Evolutionary conservation across 129 eudicot genomes (phyloP).

Genomic region (Flaveria robusta): DNA sequence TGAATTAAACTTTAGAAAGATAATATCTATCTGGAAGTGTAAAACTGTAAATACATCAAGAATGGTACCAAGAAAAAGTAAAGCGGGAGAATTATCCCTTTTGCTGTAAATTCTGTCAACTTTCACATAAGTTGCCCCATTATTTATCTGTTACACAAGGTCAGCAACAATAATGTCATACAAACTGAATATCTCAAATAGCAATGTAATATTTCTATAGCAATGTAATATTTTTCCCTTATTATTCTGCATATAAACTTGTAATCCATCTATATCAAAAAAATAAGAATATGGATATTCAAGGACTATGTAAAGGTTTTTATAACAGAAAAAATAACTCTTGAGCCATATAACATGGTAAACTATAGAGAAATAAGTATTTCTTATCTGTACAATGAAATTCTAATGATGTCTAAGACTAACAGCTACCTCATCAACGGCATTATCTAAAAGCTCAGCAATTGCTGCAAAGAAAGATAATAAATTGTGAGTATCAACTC

Average conservation of each 20-base stretch:
- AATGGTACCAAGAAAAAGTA: slow-evolving; percentile 69
- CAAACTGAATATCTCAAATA: slow-evolving; percentile 1
- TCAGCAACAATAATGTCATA: slow-evolving; percentile 22
- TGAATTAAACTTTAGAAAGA: not conserved
- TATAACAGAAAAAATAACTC: no score
- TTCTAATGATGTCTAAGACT: not conserved
- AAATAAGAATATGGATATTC: not conserved
- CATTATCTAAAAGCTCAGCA: slow-evolving; percentile 94
- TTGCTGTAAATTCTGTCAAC: slow-evolving; percentile 74
- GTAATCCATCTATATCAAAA: not conserved
- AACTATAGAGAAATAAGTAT: no score
- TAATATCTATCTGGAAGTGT: not conserved
- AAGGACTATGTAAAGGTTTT: not conserved
- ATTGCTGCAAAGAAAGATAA: slow-evolving; percentile 56
- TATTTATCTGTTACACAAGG: slow-evolving; percentile 53
- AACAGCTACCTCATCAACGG: slow-evolving; percentile 80
- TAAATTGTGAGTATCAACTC: slow-evolving; percentile 4
- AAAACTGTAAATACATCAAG: slow-evolving; percentile 15
- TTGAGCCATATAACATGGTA: no score
- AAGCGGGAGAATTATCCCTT: slow-evolving; percentile 87
- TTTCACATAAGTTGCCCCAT: slow-evolving; percentile 90
- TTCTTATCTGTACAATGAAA: no score
- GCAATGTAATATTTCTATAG: not conserved
- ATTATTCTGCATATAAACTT: not conserved
- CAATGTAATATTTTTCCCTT: not conserved